A percentile compares a stretch with the other conserved stretches of the same genome.
Evolutionary conservation across 805 yeast species (phyloP).

Genomic region (Brettanomyces bruxellensis): DNA sequence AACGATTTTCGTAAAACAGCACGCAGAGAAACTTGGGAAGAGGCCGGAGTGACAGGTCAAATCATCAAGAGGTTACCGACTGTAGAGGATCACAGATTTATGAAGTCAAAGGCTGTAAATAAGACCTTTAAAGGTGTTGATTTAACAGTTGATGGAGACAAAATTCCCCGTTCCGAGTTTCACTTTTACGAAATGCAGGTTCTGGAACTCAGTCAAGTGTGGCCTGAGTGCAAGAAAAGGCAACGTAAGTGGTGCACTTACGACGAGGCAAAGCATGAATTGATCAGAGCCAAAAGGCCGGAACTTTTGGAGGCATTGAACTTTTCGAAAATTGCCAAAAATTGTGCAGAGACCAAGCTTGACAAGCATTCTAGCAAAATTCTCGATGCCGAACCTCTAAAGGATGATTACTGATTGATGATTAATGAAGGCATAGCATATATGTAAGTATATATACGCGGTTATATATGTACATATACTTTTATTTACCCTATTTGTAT

Average conservation of each 20-base stretch:
- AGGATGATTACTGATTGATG: slow-evolving; percentile 18
- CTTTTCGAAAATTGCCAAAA: slow-evolving; percentile 40
- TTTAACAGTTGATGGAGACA: slow-evolving; percentile 16
- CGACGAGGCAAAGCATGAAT: slow-evolving; percentile 54
- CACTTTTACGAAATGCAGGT: slow-evolving; percentile 78
- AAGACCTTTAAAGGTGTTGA: slow-evolving; percentile 12
- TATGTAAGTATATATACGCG: neutral
- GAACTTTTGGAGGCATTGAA: slow-evolving; percentile 61
- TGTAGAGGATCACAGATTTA: slow-evolving; percentile 44
- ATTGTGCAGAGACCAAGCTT: slow-evolving; percentile 15
- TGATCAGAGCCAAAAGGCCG: slow-evolving; percentile 48
- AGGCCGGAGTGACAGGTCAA: slow-evolving; percentile 79
- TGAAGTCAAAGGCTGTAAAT: slow-evolving; percentile 12
- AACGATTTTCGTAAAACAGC: slow-evolving; percentile 44
- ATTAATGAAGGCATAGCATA: neutral
- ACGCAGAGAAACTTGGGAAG: slow-evolving; percentile 93
- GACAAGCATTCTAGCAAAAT: slow-evolving; percentile 20
- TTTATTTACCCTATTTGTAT: neutral
- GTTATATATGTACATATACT: neutral
- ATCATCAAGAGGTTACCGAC: slow-evolving; percentile 50
- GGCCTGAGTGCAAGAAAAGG: slow-evolving; percentile 70
- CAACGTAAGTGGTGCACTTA: slow-evolving; percentile 69
- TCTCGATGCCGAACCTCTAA: slow-evolving; percentile 20
- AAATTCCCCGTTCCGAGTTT: slow-evolving; percentile 69
- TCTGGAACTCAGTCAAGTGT: slow-evolving; percentile 42